Base-by-base conservation (phyloP, 2,329 filamentous ascomycete genomes). In the Fusarium multiceps region DNA sequence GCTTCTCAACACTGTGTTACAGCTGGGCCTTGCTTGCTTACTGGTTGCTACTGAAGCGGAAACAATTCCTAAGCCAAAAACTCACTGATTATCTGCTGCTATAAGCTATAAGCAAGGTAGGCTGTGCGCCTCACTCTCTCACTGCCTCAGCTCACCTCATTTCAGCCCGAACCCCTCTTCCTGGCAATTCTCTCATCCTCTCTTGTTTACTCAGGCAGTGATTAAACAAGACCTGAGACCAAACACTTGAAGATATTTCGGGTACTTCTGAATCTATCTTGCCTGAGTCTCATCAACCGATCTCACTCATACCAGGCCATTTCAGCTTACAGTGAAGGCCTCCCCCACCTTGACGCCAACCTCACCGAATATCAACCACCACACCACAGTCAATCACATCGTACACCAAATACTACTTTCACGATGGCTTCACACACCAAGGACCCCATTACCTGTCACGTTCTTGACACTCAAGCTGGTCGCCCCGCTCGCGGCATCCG, bases 381-480 rank as follows among this genome's bases (percentile, higher is more conserved):
- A 72, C 53, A 72, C 50, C 71, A 58, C 23, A 56, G 58, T 37
- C 51, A 50, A 45, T 9, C 49, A 40, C 56, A 46, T 56, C 47
- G 32, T 41, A 30, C 56, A 23, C 55, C 46, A 72, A 49, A 46
- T 28, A 21, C 21, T 30, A 37, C 28, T 46, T 32, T 55, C 60
- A 42, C 46, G 60, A 76, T 76, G 73, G 43, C 68, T n/a, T 61
- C 68, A 53, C 55, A 51, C 27, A 55, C 61, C 63, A 89, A 87
- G 76, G 88, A 89, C 77, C 88, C 88, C 77, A 95, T 96, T 76
- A 95, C 93, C 79, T 95, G 92, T 84, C 93, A 96, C 84, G 88
- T 94, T 80, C 92, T 96, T 78, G 92, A 96, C 84, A 95, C 92
- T 13, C 87, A 89, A n/a, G 82, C 87, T 66, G 93, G 93, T 76